These are phyloP conservation scores for Chimonanthus salicifolius DNA, from an alignment of 164 flowering plant species.

Conservation along the genomic window DNA sequence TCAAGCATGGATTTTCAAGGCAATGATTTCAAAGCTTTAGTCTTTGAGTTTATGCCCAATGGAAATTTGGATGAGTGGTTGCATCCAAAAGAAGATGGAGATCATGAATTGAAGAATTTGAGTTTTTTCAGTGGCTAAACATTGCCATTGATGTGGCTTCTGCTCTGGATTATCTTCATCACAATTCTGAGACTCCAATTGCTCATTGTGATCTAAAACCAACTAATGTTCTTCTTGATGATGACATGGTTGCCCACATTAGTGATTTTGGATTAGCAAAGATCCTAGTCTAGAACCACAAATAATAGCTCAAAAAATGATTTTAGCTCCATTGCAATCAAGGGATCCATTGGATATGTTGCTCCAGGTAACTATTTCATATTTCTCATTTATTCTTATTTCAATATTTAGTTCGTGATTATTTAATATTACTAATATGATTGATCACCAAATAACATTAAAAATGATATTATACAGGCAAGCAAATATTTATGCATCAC, in stretches of 20 bases:
- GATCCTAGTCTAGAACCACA: background rate
- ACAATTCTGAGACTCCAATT: background rate
- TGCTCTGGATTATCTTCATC: slow-evolving; percentile 8
- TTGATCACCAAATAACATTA: background rate
- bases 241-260: slow-evolving; percentile 4
- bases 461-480: background rate
- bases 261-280: slow-evolving; percentile 9
- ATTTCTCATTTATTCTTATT: background rate
- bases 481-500: background rate
- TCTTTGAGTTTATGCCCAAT: slow-evolving; percentile 5
- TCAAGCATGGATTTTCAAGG: slow-evolving; percentile 6
- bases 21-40: slow-evolving; percentile 7
- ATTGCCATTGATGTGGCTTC: slow-evolving; percentile 4
- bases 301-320: background rate
- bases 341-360: slow-evolving; percentile 16
- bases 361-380: slow-evolving; percentile 13
- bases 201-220: slow-evolving; percentile 8
- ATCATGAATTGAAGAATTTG: background rate
- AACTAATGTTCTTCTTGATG: slow-evolving; percentile 7
- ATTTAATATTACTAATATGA: background rate
- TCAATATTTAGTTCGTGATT: background rate
- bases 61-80: slow-evolving; percentile 5
- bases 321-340: background rate
- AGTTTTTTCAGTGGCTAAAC: background rate
- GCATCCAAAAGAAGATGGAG: background rate